These are phyloP conservation scores for Paecilomyces sp. DNA, from an alignment of 2,329 filamentous ascomycete species.

Conservation along the genomic window DNA sequence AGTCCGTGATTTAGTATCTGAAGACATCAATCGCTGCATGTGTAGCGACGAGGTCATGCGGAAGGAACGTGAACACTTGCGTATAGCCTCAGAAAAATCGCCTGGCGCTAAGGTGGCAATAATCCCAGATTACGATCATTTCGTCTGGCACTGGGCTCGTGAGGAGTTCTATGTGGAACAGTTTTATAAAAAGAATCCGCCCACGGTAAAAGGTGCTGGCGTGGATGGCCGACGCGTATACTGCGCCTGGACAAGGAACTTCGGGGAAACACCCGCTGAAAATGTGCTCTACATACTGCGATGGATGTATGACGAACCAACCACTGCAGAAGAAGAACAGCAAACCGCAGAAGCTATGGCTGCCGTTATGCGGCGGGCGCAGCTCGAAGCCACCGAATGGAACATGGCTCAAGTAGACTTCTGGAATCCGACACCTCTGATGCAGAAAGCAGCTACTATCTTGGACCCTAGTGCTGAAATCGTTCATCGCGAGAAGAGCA, in stretches of 20 bases:
- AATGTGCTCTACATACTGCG: constrained; percentile 38
- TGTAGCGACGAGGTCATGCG: constrained; percentile 57
- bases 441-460: constrained; percentile 37
- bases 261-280: constrained; percentile 26
- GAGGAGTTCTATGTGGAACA: constrained; percentile 69
- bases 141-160: constrained; percentile 71
- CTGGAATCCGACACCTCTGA: constrained; percentile 68
- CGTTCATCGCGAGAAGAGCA: constrained; percentile 39
- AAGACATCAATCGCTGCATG: constrained; percentile 36
- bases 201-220: constrained; percentile 64
- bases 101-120: constrained; percentile 55
- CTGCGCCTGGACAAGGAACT: constrained; percentile 35
- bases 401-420: constrained; percentile 62
- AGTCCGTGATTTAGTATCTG: constrained; percentile 22
- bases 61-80: constrained; percentile 58
- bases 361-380: constrained; percentile 60
- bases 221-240: constrained; percentile 39
- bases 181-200: constrained; percentile 42
- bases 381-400: constrained; percentile 65
- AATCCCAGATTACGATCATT: constrained; percentile 58
- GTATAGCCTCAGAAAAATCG: constrained; percentile 34
- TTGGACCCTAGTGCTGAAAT: constrained; percentile 31
- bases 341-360: constrained; percentile 48
- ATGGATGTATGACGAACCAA: constrained; percentile 33
- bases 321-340: constrained; percentile 38